Percentiles rank a stretch among this genome's conserved stretches.
Conservation (phyloP, 495 filamentous ascomycete species). For the Xeromyces bisporus region DNA sequence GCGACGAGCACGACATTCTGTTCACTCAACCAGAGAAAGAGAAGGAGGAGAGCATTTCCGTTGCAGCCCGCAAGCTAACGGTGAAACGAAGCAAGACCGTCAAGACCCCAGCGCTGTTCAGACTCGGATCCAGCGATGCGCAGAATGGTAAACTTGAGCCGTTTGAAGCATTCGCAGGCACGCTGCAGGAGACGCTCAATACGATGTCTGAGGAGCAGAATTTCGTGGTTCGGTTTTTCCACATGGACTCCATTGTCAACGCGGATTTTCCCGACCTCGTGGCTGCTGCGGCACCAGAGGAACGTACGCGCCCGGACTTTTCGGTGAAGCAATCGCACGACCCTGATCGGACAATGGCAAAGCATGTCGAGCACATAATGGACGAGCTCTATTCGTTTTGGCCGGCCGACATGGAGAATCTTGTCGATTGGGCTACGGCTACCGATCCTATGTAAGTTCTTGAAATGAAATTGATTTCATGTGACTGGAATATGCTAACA, state of each 20-base stretch:
- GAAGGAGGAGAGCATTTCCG: constrained; percentile 51
- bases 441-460: constrained; percentile 63
- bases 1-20: constrained; percentile 72
- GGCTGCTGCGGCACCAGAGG: constrained; percentile 43
- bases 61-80: constrained; percentile 74
- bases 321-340: constrained; percentile 58
- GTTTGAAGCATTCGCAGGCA: constrained; percentile 68
- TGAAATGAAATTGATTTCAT: background rate
- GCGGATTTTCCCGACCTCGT: constrained; percentile 72
- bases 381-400: constrained; percentile 72
- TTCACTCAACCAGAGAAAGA: constrained; percentile 81
- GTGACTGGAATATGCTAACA: constrained; percentile 1
- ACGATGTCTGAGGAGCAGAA: constrained; percentile 85
- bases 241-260: constrained; percentile 58
- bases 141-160: constrained; percentile 51
- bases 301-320: constrained; percentile 50
- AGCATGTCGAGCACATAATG: constrained; percentile 66
- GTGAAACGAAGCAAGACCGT: constrained; percentile 82
- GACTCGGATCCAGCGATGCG: constrained; percentile 38
- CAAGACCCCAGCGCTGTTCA: constrained; percentile 47
- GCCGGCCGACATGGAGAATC: constrained; percentile 56
- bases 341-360: constrained; percentile 65
- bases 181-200: constrained; percentile 59
- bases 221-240: constrained; percentile 86
- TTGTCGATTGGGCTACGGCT: constrained; percentile 69